phyloP scores from a whole-genome alignment of 805 yeast species.

The Yarrowia sp. region DNA sequence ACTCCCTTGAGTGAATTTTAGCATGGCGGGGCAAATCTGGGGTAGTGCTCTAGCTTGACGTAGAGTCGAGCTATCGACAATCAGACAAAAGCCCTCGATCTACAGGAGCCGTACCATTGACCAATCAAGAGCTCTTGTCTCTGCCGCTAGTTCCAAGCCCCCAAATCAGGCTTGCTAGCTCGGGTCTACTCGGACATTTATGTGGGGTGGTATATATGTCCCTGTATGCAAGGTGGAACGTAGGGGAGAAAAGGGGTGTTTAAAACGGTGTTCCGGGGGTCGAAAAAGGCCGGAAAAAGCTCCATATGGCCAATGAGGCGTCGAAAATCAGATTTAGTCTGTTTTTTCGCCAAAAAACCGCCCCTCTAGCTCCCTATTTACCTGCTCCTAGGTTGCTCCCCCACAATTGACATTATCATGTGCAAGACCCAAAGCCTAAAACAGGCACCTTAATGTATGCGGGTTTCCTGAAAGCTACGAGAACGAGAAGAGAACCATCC shows the following conservation, averaged over 20 bases:
- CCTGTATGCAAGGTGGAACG: neutral
- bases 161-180: neutral
- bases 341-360: too few species aligned
- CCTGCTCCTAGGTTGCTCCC: conserved; percentile 16
- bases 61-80: neutral
- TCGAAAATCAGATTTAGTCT: too few species aligned
- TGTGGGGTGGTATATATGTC: conserved; percentile 9
- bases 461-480: conserved; percentile 5
- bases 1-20: conserved; percentile 1
- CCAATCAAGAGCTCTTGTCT: neutral
- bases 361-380: neutral
- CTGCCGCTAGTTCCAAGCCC: neutral
- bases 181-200: neutral
- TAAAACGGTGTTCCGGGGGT: neutral
- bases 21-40: conserved; percentile 12
- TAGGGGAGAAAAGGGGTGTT: neutral
- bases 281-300: neutral
- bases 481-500: neutral
- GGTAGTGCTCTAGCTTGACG: neutral
- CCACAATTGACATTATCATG: conserved; percentile 33
- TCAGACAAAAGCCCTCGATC: neutral
- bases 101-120: neutral
- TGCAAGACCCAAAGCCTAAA: conserved; percentile 4
- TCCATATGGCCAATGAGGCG: neutral
- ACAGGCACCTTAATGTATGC: neutral